Conservation (phyloP, 257 asterid genomes). For the Solanum tarijense region DNA sequence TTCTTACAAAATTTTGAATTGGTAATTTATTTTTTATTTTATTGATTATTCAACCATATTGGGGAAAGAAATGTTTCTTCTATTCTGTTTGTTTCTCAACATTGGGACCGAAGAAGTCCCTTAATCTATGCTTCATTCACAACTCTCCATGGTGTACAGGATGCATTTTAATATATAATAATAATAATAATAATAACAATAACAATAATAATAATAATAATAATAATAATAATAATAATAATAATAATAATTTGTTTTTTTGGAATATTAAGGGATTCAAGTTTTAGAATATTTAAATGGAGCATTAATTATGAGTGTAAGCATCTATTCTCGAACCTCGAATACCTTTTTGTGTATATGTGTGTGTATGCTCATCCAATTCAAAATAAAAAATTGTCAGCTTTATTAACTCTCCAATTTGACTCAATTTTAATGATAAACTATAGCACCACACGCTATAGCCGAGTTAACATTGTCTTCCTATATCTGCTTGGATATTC, state of each 20-base stretch:
- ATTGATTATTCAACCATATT: not conserved
- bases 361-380: constrained; percentile 2
- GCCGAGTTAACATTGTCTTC: not conserved
- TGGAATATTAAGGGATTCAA: not conserved
- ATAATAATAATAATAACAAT: not conserved
- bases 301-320: constrained; percentile 1
- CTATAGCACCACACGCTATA: not conserved
- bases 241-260: not conserved
- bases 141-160: constrained; percentile 35
- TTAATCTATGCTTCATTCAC: constrained; percentile 33
- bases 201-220: not conserved
- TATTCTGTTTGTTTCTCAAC: constrained; percentile 35
- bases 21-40: not conserved
- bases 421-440: constrained; percentile 30
- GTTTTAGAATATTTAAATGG: not conserved
- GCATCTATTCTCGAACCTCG: constrained; percentile 40
- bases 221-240: not conserved
- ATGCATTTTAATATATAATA: constrained; percentile 1
- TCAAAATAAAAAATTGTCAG: constrained; percentile 27
- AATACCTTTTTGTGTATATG: constrained; percentile 6
- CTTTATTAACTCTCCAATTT: constrained; percentile 47
- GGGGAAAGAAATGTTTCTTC: constrained; percentile 42
- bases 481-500: not conserved
- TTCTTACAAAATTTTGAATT: not conserved
- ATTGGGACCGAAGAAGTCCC: constrained; percentile 11